A percentile compares a stretch with the other conserved stretches of the same genome.
phyloP scores from a whole-genome alignment of 2,329 filamentous ascomycete genomes.

The Colletotrichum plurivorum region DNA sequence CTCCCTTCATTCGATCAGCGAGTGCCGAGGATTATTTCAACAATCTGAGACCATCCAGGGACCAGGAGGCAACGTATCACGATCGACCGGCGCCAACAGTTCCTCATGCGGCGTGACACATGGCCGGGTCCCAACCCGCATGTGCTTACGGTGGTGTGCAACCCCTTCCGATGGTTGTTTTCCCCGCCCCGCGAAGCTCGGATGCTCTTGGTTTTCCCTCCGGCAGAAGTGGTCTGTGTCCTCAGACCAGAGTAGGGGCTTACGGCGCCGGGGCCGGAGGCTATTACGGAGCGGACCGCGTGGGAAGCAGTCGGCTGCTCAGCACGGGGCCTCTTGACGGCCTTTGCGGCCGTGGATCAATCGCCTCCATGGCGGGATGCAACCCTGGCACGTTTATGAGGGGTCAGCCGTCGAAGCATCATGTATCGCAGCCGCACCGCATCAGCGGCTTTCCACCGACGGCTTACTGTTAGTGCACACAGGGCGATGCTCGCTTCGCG shows the following conservation, averaged over 20 bases:
- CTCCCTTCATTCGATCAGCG: not conserved
- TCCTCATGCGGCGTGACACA: not conserved
- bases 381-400: slow-evolving; percentile 24
- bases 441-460: not conserved
- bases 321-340: slow-evolving; percentile 34
- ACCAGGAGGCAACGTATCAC: not conserved
- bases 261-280: slow-evolving; percentile 30
- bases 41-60: not conserved
- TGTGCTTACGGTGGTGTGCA: not conserved
- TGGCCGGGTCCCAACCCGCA: not conserved
- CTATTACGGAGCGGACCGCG: slow-evolving; percentile 34
- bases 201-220: not conserved
- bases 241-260: not conserved
- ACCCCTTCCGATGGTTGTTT: not conserved
- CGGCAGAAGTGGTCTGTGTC: slow-evolving; percentile 34
- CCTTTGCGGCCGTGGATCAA: slow-evolving; percentile 36
- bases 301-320: slow-evolving; percentile 1
- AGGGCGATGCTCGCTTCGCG: not conserved
- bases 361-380: slow-evolving; percentile 22
- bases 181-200: slow-evolving; percentile 8
- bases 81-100: not conserved
- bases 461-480: not conserved
- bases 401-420: not conserved
- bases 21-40: not conserved
- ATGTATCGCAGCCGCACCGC: not conserved